These are phyloP conservation scores for Starmerella riodocensis DNA, from an alignment of 805 yeast species.

Conservation along the genomic window DNA sequence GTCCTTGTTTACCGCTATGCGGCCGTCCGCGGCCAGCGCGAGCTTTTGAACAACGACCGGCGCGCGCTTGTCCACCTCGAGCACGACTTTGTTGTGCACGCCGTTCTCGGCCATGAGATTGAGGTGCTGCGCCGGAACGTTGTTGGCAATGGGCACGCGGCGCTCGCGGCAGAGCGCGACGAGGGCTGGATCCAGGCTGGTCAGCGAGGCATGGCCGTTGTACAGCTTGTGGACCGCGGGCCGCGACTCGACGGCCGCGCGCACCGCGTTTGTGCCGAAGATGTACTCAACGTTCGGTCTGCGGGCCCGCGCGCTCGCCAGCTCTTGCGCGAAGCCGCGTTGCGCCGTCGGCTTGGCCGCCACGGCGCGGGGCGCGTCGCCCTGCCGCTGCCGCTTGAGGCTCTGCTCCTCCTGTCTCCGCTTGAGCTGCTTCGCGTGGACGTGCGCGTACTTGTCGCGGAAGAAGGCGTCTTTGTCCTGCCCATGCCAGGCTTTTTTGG, in stretches of 20 bases:
- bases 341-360: conserved; percentile 4
- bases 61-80: conserved; percentile 47
- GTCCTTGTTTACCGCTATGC: conserved; percentile 16
- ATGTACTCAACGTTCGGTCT: conserved; percentile 51
- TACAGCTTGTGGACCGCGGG: conserved; percentile 39
- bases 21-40: conserved; percentile 17
- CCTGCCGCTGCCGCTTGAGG: conserved; percentile 16
- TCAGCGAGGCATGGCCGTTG: conserved; percentile 31
- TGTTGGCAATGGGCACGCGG: conserved; percentile 30
- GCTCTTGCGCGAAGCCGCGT: conserved; percentile 13
- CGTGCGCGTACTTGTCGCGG: conserved; percentile 48
- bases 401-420: conserved; percentile 18
- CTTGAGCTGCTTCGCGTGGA: conserved; percentile 40
- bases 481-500: conserved; percentile 57
- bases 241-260: conserved; percentile 55
- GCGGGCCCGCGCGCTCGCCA: conserved; percentile 3
- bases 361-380: conserved; percentile 1
- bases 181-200: conserved; percentile 32
- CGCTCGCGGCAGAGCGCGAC: conserved; percentile 34
- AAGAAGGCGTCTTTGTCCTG: conserved; percentile 52
- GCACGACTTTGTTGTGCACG: conserved; percentile 68
- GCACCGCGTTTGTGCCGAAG: conserved; percentile 63
- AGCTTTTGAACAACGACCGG: conserved; percentile 24
- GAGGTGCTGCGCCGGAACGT: conserved; percentile 38
- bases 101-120: conserved; percentile 50